phyloP scores from a whole-genome alignment of 306 rosid genomes.

The Oemleria cerasiformis region DNA sequence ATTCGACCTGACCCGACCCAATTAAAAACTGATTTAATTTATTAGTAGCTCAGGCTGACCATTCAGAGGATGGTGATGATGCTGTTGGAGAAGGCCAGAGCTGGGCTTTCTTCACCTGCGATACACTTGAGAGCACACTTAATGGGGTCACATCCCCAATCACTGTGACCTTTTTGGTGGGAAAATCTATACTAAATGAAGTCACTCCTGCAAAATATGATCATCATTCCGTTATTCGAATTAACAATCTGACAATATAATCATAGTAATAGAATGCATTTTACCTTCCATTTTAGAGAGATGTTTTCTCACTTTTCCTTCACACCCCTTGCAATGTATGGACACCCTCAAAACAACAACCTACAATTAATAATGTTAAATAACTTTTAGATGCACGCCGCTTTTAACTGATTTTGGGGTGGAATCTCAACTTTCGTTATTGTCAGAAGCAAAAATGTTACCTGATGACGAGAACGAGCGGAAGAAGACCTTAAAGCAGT shows the following conservation, averaged over 20 bases:
- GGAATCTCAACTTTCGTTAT: too few species aligned
- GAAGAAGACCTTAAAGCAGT: conserved; percentile 38
- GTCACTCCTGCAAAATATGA: conserved; percentile 64
- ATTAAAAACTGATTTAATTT: not conserved
- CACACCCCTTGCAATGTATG: conserved; percentile 86
- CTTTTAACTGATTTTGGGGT: too few species aligned
- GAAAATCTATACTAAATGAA: conserved; percentile 71
- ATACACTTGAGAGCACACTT: conserved; percentile 65
- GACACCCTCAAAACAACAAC: conserved; percentile 80
- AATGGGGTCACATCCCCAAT: conserved; percentile 70
- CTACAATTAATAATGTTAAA: conserved; percentile 23
- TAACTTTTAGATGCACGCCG: not conserved
- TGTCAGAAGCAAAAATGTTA: not conserved
- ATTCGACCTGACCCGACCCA: too few species aligned
- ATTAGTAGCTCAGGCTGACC: conserved; percentile 34
- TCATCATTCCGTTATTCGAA: not conserved
- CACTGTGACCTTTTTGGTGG: conserved; percentile 75
- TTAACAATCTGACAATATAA: too few species aligned
- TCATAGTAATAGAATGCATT: too few species aligned
- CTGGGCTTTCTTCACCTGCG: conserved; percentile 83
- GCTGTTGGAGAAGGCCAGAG: conserved; percentile 61
- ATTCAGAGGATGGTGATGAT: conserved; percentile 37
- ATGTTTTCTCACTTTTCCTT: conserved; percentile 76
- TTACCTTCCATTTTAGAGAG: conserved; percentile 89
- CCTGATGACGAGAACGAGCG: conserved; percentile 56